A percentile compares a stretch with the other conserved stretches of the same genome.
These are phyloP conservation scores for Gentiana dahurica DNA, from an alignment of 257 asterid genomes.

Conservation along the genomic window DNA sequence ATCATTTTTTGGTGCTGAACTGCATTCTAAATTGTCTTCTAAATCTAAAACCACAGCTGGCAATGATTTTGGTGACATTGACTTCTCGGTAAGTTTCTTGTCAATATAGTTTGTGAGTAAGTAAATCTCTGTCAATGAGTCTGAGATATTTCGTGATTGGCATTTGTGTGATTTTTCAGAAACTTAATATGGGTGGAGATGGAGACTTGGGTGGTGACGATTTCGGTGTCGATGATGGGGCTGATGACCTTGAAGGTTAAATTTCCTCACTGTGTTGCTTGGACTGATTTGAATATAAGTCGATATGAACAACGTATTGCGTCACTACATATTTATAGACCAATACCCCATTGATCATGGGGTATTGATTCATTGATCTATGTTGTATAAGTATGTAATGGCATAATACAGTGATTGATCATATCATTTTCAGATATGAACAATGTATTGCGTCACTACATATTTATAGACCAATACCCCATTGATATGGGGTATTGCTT, in stretches of 20 bases:
- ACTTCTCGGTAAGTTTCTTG: conserved; percentile 40
- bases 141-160: no score
- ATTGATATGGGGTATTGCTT: no score
- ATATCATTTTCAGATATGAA: no score
- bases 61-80: conserved; percentile 37
- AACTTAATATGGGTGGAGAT: conserved; percentile 12
- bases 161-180: conserved; percentile 1
- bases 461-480: no score
- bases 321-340: no score
- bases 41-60: conserved; percentile 28
- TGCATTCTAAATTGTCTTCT: conserved; percentile 7
- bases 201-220: conserved; percentile 12
- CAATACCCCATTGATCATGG: no score
- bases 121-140: neutral
- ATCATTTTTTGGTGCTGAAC: neutral
- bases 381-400: no score
- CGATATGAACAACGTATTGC: no score
- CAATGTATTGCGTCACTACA: no score
- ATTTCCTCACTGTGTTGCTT: neutral
- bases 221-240: conserved; percentile 1
- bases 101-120: neutral
- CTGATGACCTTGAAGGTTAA: conserved; percentile 17
- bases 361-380: no score
- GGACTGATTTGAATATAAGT: no score
- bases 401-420: no score